Evolutionary conservation across 306 rosid species (phyloP).

Genomic region (Rubus parviflorus): DNA sequence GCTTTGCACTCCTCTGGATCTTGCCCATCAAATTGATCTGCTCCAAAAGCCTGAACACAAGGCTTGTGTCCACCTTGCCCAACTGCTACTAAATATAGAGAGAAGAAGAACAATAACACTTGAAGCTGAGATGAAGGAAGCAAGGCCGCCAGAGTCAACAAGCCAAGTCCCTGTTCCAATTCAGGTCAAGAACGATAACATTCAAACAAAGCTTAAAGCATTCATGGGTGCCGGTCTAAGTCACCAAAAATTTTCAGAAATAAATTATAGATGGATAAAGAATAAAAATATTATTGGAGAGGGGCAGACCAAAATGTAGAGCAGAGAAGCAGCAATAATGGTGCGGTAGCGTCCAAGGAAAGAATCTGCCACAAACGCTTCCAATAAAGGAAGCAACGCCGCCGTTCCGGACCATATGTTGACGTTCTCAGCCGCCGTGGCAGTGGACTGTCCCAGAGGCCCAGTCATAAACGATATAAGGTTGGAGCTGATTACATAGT

Average conservation of each 20-base stretch:
- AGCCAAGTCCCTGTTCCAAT: conserved; percentile 50
- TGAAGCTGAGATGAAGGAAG: conserved; percentile 20
- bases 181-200: background rate
- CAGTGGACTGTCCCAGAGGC: conserved; percentile 7
- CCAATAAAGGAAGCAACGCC: too few species aligned
- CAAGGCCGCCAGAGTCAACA: conserved; percentile 56
- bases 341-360: conserved; percentile 62
- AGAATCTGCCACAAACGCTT: conserved; percentile 47
- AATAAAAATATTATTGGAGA: too few species aligned
- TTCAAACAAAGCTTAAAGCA: background rate
- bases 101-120: conserved; percentile 38
- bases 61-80: conserved; percentile 75
- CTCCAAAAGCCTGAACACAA: conserved; percentile 80
- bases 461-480: conserved; percentile 50
- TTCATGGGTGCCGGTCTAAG: too few species aligned
- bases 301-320: conserved; percentile 20
- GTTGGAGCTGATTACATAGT: conserved; percentile 44
- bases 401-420: too few species aligned
- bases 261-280: too few species aligned
- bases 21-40: conserved; percentile 62
- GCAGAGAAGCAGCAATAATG: conserved; percentile 38
- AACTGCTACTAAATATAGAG: conserved; percentile 60
- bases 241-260: too few species aligned
- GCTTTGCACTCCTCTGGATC: conserved; percentile 56
- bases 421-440: too few species aligned